Evolutionary conservation across 768 basidiomycete genomes (phyloP), one percentile per base, ranked within the genome.

Genomic region (Serpula lacrymans): DNA sequence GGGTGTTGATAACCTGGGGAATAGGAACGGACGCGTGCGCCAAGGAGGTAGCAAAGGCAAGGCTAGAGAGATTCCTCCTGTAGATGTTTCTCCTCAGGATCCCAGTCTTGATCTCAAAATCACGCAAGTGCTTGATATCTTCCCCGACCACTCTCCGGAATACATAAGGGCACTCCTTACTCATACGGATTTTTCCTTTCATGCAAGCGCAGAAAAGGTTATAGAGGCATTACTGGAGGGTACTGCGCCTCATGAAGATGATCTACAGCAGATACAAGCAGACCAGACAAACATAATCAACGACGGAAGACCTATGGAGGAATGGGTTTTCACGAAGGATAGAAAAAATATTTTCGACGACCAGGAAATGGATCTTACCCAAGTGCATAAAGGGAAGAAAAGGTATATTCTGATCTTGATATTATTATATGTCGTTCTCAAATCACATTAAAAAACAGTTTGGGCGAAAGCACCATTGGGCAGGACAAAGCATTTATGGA

Each of bases 331-430:
- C 12, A 6, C 17, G 4, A 25, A 52, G 23, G 49, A 31, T 33
- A 64, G 91, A 44, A 61, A 65, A 35, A 97, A 95, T 46, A 68
- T 88, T 0, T 94, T 86, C 49, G 83, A 93, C 51, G 75, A 78
- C 17, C 81, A 88, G 33, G 55, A 59, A 13, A 74, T 95, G 58
- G 87, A 95, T 54, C 43, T 80, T 23, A 64, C 69, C 5, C 67
- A 68, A 38, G 43, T 93, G 17, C 68, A 69, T 18, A 45, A 83
- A 6, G 88, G 87, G 25, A 90, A 82, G 70, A 80, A 75, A 68
- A 65, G 50, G 82, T 83, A 47, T 7, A 74, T 52, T 14, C 14
- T 25, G 8, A 29, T 18, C 34, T 25, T 12, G n/a, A 28, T 28
- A n/a, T n/a, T 9, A 28, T 28, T 27, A 6, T n/a, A 5, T 11